Base-by-base conservation (phyloP, 371 early-diverging fungal genomes). In the Apophysomyces sp. region DNA sequence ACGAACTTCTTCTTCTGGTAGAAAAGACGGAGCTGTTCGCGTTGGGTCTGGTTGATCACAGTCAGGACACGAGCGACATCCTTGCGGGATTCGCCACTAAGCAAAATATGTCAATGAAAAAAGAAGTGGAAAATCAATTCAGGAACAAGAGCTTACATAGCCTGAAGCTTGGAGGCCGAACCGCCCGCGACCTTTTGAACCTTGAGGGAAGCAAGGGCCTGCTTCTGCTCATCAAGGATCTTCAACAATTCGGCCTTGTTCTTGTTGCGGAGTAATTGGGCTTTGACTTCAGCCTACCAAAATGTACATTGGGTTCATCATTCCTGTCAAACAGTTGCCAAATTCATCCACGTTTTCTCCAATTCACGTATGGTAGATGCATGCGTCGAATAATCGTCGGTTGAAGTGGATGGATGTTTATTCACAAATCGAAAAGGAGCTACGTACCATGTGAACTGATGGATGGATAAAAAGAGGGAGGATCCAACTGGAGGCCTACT, bases 31-130 rank as follows among this genome's bases (percentile, higher is more conserved):
- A 93, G 88, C 74, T 89, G 85, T 52, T 87, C 89, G 63, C 95
- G 92, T 71, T 92, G 88, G 74, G 87, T 87, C 77, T 95, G 94
- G 85, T 83, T 87, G 81, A 95, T 93, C 73, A 95, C 95, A 54
- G 97, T 97, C 75, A 92, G 77, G 64, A 94, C 93, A 61, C 94
- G 90, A 57, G 96, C 96, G 76, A 97, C 87, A 72, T 88, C 82
- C 87, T 94, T 95, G 86, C 95, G 94, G 70, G 92, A 90, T 53
- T 76, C 68, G 63, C 84, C 78, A 81, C 89, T 91, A 37, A 52
- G 44, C 26, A 40, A 49, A 28, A 29, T 49, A 32, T 15, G n/a
- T 28, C 21, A 11, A 40, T 28, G 36, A 36, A 16, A 39, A 8
- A 13, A 36, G 37, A 36, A 34, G 6, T 21, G 21, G 15, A 58